A percentile compares a stretch with the other conserved stretches of the same genome.
phyloP scores from a whole-genome alignment of 208 protist species.

The Polymyxa betae region DNA sequence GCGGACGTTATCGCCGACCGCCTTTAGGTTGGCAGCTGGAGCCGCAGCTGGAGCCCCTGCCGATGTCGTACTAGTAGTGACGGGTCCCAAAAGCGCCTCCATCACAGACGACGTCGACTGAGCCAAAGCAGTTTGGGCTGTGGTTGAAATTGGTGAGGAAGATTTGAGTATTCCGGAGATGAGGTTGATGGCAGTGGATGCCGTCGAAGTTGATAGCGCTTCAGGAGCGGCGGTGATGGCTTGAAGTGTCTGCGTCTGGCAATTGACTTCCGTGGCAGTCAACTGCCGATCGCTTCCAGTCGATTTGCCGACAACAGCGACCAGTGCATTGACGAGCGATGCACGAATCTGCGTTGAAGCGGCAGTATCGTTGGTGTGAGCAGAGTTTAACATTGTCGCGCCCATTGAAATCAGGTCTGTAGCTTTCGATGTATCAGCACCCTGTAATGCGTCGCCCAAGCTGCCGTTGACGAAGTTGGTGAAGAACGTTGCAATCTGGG shows the following conservation, averaged over 20 bases:
- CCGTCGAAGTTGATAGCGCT: background rate
- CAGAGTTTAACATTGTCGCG: background rate
- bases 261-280: background rate
- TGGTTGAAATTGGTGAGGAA: background rate
- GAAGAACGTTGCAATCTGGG: background rate
- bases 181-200: background rate
- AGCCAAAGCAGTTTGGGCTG: background rate
- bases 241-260: background rate
- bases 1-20: background rate
- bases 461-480: background rate
- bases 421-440: background rate
- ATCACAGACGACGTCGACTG: conserved; percentile 16
- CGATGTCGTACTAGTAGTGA: background rate
- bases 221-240: background rate
- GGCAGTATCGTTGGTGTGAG: background rate
- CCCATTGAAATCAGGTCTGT: background rate
- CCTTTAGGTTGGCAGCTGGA: background rate
- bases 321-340: conserved; percentile 9
- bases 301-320: background rate
- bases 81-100: background rate
- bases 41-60: background rate
- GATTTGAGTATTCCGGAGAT: background rate
- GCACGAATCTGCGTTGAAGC: background rate
- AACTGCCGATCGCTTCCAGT: background rate
- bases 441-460: background rate